Conservation (phyloP, 2,329 filamentous ascomycete genomes). For the Curvularia hawaiiensis region DNA sequence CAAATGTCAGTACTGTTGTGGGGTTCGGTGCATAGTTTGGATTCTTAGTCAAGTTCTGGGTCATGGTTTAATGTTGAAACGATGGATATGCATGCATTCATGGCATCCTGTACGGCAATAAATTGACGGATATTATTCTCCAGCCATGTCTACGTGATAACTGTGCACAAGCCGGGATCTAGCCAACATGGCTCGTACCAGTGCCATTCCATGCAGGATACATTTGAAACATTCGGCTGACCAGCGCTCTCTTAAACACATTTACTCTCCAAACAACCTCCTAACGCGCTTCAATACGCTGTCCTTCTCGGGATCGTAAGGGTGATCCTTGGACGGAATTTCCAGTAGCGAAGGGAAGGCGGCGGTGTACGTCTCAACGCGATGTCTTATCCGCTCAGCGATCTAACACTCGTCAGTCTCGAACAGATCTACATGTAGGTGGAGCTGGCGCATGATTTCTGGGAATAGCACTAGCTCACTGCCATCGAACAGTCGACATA, state of each 20-base stretch:
- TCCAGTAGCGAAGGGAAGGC: constrained; percentile 96
- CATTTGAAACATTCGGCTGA: not conserved
- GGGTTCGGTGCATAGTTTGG: constrained; percentile 10
- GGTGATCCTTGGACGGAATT: constrained; percentile 98
- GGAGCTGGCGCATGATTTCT: not conserved
- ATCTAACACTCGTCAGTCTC: constrained; percentile 61
- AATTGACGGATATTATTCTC: constrained; percentile 1
- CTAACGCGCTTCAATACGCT: constrained; percentile 90
- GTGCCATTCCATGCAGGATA: not conserved
- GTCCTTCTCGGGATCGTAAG: constrained; percentile 98
- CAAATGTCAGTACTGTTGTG: constrained; percentile 27
- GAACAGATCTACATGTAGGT: not conserved
- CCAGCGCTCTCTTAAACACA: not conserved
- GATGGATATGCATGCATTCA: constrained; percentile 17
- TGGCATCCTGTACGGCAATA: not conserved
- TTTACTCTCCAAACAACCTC: constrained; percentile 73
- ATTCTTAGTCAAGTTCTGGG: not conserved
- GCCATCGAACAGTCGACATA: constrained; percentile 50
- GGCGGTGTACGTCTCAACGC: constrained; percentile 88
- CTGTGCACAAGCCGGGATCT: not conserved
- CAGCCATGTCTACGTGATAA: not conserved
- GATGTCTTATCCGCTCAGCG: constrained; percentile 89
- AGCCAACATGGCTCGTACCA: not conserved
- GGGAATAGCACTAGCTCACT: not conserved
- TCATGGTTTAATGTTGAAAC: constrained; percentile 29